These are phyloP conservation scores for Spergularia marina DNA, from an alignment of 148 eudicot genomes.

Conservation along the genomic window DNA sequence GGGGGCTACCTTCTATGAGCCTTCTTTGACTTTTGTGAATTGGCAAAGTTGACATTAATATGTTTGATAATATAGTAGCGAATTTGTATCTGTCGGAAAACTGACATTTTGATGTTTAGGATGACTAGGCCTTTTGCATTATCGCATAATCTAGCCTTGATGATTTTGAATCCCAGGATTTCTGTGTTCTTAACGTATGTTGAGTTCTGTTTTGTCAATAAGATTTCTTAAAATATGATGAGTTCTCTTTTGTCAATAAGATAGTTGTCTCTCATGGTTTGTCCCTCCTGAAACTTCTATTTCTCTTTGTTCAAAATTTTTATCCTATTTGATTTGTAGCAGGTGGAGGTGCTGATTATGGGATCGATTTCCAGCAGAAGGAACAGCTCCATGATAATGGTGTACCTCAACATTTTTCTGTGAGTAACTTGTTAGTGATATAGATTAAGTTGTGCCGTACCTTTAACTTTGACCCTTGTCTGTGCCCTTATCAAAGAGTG, in stretches of 20 bases:
- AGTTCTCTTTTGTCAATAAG: not conserved
- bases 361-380: conserved; percentile 82
- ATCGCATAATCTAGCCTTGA: not conserved
- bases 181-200: not conserved
- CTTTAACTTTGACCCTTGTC: conserved; percentile 5
- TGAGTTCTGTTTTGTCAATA: not conserved
- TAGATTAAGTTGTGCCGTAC: conserved; percentile 7
- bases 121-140: not conserved
- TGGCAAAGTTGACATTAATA: conserved; percentile 1
- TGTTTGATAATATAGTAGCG: not conserved
- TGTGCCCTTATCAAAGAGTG: conserved; percentile 17
- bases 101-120: not conserved
- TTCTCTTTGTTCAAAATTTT: not conserved
- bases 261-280: not conserved
- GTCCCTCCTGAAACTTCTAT: not conserved
- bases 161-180: not conserved
- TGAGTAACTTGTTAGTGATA: conserved; percentile 32
- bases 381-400: conserved; percentile 81
- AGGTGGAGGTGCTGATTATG: conserved; percentile 86
- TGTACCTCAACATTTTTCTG: conserved; percentile 74
- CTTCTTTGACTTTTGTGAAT: not conserved
- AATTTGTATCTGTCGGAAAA: not conserved
- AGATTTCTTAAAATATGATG: not conserved
- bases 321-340: conserved; percentile 7
- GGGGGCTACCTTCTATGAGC: no score